Conservation (phyloP, 257 asterid genomes). For the Solanum okadae region DNA sequence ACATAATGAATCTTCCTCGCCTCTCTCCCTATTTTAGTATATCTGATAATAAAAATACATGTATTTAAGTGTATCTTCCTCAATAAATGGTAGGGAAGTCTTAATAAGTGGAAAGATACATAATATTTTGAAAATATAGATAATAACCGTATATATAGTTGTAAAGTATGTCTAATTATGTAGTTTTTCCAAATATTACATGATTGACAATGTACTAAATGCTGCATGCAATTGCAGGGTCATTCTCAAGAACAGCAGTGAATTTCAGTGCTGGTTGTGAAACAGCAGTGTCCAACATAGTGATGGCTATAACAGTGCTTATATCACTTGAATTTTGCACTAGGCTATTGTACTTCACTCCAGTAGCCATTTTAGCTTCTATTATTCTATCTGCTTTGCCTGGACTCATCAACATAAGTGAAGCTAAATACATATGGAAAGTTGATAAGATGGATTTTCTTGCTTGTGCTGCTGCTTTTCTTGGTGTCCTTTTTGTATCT, state of each 20-base stretch:
- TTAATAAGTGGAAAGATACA: no score
- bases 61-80: no score
- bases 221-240: constrained; percentile 26
- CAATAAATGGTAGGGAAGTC: no score
- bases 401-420: constrained; percentile 28
- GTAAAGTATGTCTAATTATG: no score
- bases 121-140: no score
- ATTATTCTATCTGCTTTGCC: constrained; percentile 34
- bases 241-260: constrained; percentile 72
- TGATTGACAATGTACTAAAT: no score
- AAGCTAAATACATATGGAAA: constrained; percentile 25
- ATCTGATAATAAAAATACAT: no score
- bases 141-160: no score
- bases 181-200: no score
- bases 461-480: constrained; percentile 32
- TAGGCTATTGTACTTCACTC: constrained; percentile 28
- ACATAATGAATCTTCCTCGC: no score
- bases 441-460: constrained; percentile 34
- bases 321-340: constrained; percentile 20
- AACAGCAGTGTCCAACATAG: constrained; percentile 58
- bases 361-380: constrained; percentile 28
- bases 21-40: no score
- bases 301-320: constrained; percentile 35
- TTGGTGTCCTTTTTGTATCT: constrained; percentile 29
- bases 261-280: constrained; percentile 73